Conservation (phyloP, 208 protist genomes). For the Leishmania guyanensis region DNA sequence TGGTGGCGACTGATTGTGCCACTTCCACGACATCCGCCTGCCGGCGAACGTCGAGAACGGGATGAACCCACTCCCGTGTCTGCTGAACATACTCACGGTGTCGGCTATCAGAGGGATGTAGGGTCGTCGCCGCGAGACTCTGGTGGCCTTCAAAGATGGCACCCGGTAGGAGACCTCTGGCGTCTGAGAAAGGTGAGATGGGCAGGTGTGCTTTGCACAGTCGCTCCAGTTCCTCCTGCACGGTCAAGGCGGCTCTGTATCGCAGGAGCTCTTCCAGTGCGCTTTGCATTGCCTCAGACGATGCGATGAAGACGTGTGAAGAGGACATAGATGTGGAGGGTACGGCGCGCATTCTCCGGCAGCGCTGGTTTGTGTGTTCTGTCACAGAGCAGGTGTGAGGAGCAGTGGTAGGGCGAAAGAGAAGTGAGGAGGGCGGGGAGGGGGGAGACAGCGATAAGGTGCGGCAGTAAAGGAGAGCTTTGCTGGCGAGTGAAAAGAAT, state of each 20-base stretch:
- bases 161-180: slow-evolving; percentile 34
- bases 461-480: not conserved
- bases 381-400: not conserved
- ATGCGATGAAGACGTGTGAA: not conserved
- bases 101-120: not conserved
- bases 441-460: not conserved
- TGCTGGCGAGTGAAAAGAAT: not conserved
- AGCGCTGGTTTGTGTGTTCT: not conserved
- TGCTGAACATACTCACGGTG: not conserved
- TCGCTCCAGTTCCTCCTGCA: slow-evolving; percentile 14
- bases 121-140: slow-evolving; percentile 3
- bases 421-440: not conserved
- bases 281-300: not conserved
- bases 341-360: not conserved
- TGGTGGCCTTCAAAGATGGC: slow-evolving; percentile 49
- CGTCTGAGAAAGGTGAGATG: not conserved
- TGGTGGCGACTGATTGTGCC: not conserved
- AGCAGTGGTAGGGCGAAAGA: not conserved
- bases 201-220: slow-evolving; percentile 14
- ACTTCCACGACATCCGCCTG: slow-evolving; percentile 12
- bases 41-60: slow-evolving; percentile 43
- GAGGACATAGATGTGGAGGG: not conserved
- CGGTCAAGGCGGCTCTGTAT: slow-evolving; percentile 16
- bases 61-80: slow-evolving; percentile 32
- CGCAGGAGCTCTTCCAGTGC: slow-evolving; percentile 20